These are phyloP conservation scores for Pavlovales sp. DNA, from an alignment of 208 protist species.

Conservation along the genomic window DNA sequence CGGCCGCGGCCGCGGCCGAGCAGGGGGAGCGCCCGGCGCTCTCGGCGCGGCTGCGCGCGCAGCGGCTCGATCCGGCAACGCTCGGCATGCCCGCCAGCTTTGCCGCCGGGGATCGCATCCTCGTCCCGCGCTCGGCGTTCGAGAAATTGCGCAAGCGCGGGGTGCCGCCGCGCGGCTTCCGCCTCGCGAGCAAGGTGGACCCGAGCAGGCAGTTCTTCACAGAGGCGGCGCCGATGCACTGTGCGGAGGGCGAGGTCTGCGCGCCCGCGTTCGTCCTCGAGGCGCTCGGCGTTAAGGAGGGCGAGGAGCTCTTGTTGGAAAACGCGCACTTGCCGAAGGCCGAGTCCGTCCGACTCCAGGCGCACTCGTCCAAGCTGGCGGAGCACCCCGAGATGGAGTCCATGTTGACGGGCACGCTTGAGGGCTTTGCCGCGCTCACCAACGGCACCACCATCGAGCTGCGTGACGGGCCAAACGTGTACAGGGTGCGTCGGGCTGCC, in stretches of 20 bases:
- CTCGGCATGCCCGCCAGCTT: not conserved
- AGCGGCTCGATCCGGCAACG: not conserved
- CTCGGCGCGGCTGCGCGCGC: not conserved
- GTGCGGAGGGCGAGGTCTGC: not conserved
- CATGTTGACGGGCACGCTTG: not conserved
- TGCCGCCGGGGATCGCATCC: not conserved
- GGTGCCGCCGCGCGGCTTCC: not conserved
- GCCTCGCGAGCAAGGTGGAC: not conserved
- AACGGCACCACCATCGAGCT: not conserved
- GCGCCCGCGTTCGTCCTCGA: not conserved
- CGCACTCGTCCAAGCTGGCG: not conserved
- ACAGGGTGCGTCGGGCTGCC: not conserved
- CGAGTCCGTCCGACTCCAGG: not conserved
- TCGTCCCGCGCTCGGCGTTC: not conserved
- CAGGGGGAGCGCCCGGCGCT: not conserved
- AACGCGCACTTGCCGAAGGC: not conserved
- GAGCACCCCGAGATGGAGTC: not conserved
- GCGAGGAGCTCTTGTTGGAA: not conserved
- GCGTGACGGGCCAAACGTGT: not conserved
- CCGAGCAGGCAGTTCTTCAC: not conserved
- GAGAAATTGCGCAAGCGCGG: not conserved
- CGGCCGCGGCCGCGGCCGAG: not conserved
- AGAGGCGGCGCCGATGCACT: not conserved
- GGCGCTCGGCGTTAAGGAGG: not conserved
- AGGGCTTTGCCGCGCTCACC: not conserved